A percentile compares a stretch with the other conserved stretches of the same genome.
Conservation (phyloP, 257 asterid species). For the Thymus quinquecostatus region DNA sequence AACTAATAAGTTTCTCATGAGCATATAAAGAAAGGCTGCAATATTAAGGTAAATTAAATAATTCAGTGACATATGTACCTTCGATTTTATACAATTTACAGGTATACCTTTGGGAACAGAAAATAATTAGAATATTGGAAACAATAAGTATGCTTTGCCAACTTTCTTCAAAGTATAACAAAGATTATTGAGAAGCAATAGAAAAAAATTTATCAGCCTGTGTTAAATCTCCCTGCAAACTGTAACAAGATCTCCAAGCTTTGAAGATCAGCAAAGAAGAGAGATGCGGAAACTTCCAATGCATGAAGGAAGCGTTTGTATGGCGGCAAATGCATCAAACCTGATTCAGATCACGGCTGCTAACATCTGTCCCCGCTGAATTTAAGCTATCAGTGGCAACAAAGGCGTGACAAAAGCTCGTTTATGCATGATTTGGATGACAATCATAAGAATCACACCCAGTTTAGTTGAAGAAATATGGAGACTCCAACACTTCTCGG, state of each 20-base stretch:
- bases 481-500: conserved; percentile 72
- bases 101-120: conserved; percentile 8
- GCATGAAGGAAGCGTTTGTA: conserved; percentile 12
- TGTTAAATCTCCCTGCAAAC: conserved; percentile 17
- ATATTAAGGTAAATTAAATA: not conserved
- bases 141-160: not conserved
- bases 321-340: conserved; percentile 29
- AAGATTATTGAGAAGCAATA: not conserved
- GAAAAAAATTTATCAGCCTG: conserved; percentile 9
- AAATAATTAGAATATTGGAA: not conserved
- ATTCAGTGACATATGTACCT: conserved; percentile 1
- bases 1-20: not conserved
- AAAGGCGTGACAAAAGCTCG: not conserved
- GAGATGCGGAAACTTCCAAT: conserved; percentile 8
- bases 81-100: conserved; percentile 3
- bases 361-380: not conserved
- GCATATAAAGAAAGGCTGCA: not conserved
- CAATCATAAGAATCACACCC: conserved; percentile 1
- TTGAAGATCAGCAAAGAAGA: conserved; percentile 31
- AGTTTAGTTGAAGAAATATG: conserved; percentile 86
- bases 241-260: conserved; percentile 39
- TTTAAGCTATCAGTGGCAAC: conserved; percentile 6
- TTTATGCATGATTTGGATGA: not conserved
- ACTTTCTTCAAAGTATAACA: not conserved
- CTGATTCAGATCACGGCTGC: not conserved